Conservation (phyloP, 2,329 filamentous ascomycete genomes). For the Diaporthe sp. region DNA sequence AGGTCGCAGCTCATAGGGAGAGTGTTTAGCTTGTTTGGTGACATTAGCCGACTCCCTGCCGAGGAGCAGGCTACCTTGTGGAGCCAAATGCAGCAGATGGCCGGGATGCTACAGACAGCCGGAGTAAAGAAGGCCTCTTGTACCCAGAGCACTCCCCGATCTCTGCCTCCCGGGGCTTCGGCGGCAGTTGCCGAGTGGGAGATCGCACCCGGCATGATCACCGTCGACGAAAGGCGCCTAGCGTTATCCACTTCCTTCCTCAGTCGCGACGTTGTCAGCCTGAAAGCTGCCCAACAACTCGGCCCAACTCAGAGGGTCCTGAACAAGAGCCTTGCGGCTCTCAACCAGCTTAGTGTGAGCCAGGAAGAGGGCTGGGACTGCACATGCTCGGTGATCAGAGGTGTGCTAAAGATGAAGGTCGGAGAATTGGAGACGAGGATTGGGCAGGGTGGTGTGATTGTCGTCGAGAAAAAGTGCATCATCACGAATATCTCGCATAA, state of each 20-base stretch:
- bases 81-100: background rate
- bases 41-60: conserved; percentile 1
- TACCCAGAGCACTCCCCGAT: too few relatives aligned
- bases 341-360: background rate
- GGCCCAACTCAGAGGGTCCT: conserved; percentile 4
- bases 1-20: background rate
- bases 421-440: conserved; percentile 15
- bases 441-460: conserved; percentile 21
- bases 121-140: too few relatives aligned
- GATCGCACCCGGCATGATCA: conserved; percentile 22
- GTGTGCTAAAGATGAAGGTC: background rate
- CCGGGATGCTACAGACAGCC: background rate
- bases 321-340: conserved; percentile 20
- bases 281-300: conserved; percentile 9
- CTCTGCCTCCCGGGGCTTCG: too few relatives aligned
- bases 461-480: background rate
- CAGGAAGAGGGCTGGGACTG: conserved; percentile 6
- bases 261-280: conserved; percentile 1
- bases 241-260: conserved; percentile 26
- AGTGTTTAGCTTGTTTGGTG: conserved; percentile 20
- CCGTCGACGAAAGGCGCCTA: background rate
- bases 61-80: background rate
- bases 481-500: conserved; percentile 12
- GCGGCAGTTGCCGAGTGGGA: conserved; percentile 22
- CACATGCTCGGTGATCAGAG: conserved; percentile 1